phyloP scores from a whole-genome alignment of 2,329 filamentous ascomycete genomes.

The Paecilomyces sp. region DNA sequence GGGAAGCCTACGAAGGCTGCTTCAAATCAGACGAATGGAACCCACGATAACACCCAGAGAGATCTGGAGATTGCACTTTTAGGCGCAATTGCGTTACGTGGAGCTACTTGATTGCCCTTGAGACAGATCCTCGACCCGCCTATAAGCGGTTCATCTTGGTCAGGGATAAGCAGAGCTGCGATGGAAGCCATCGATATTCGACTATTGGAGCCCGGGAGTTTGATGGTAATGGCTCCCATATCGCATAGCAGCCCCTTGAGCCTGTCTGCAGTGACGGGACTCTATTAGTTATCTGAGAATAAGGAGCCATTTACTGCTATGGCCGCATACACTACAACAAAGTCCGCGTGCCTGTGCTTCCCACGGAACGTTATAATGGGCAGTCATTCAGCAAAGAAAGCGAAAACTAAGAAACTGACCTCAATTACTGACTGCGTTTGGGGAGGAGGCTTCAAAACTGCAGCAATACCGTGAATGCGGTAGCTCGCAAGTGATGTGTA shows the following conservation, averaged over 20 bases:
- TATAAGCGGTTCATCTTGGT: background rate
- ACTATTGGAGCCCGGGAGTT: background rate
- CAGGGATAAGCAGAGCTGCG: background rate
- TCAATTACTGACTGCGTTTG: background rate
- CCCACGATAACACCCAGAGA: constrained; percentile 15
- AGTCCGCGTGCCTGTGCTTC: background rate
- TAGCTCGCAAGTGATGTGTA: background rate
- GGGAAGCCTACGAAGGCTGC: constrained; percentile 24
- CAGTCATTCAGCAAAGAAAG: background rate
- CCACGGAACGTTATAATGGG: background rate
- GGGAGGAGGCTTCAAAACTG: background rate
- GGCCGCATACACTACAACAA: background rate
- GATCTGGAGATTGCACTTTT: constrained; percentile 61
- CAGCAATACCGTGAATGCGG: background rate
- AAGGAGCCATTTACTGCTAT: background rate
- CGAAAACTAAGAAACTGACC: background rate
- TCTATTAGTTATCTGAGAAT: background rate
- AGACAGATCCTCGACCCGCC: background rate
- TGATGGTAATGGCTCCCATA: background rate
- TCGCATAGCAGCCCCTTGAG: background rate
- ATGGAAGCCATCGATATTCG: background rate
- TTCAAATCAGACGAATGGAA: constrained; percentile 9
- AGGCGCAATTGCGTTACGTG: constrained; percentile 71
- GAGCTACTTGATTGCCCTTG: constrained; percentile 34
- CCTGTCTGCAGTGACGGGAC: background rate